phyloP scores from a whole-genome alignment of 345 rosid genomes.

The Schrenkiella parvula region DNA sequence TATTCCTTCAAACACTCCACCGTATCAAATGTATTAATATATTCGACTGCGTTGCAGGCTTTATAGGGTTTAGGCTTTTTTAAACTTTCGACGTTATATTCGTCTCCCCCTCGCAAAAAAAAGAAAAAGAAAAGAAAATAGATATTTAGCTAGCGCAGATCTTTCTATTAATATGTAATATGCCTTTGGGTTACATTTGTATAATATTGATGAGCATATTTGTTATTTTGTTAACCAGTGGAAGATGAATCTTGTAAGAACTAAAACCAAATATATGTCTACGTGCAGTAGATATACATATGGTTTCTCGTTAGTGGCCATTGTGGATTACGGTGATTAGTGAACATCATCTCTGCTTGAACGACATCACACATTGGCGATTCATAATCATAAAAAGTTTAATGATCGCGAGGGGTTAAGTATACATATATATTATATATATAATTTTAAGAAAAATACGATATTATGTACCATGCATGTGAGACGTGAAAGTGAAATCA shows the following conservation, averaged over 20 bases:
- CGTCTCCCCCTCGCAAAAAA: conserved; percentile 1
- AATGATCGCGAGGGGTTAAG: background rate
- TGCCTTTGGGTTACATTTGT: conserved; percentile 4
- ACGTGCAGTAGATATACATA: background rate
- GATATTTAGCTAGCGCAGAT: background rate
- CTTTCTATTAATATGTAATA: background rate
- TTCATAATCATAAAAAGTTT: background rate
- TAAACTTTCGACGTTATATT: conserved; percentile 23
- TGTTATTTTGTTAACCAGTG: background rate
- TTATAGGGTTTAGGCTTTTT: conserved; percentile 32
- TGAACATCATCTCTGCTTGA: background rate
- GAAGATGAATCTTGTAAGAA: conserved; percentile 4
- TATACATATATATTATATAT: background rate
- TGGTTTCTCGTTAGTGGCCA: conserved; percentile 8
- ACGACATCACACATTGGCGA: background rate
- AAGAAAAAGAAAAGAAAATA: too few relatives aligned
- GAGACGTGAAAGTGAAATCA: background rate
- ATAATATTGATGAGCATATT: conserved; percentile 6
- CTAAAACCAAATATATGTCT: background rate
- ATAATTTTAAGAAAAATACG: background rate
- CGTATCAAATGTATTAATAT: background rate
- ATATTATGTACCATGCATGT: background rate
- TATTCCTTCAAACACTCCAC: conserved; percentile 20
- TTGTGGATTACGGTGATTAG: background rate
- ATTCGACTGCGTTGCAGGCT: conserved; percentile 9